Conservation (phyloP, 78 protist genomes). For the slime mould (Dictyostelium discoideum) region DNA sequence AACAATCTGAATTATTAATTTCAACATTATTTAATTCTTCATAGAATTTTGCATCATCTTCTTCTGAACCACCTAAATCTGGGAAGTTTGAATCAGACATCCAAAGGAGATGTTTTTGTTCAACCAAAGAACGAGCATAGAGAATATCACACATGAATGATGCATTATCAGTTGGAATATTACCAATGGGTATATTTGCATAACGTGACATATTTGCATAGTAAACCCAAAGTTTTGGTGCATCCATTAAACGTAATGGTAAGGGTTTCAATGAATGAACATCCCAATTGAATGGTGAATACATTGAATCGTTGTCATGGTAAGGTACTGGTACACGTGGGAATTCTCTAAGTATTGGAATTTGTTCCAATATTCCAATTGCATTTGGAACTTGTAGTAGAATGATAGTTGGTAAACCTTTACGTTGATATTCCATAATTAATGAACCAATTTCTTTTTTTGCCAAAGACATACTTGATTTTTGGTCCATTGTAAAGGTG, state of each 20-base stretch:
- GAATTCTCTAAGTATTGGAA: conserved; percentile 15
- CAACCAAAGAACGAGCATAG: conserved; percentile 70
- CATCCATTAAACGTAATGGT: conserved; percentile 3
- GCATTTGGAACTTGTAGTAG: neutral
- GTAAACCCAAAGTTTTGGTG: conserved; percentile 18
- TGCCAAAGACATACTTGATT: neutral
- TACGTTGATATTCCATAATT: conserved; percentile 18
- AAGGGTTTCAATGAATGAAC: conserved; percentile 58
- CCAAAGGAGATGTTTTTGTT: conserved; percentile 85
- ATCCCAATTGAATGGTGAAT: conserved; percentile 73
- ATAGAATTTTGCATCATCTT: conserved; percentile 86
- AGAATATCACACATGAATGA: conserved; percentile 62
- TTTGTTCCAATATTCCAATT: neutral
- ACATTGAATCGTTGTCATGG: conserved; percentile 40
- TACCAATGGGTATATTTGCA: conserved; percentile 91
- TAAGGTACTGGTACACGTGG: conserved; percentile 23
- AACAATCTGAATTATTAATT: conserved; percentile 75
- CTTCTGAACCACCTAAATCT: conserved; percentile 94
- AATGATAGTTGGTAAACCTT: conserved; percentile 38
- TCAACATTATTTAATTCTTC: conserved; percentile 61
- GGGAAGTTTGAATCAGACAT: conserved; percentile 79
- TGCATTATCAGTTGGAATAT: conserved; percentile 80
- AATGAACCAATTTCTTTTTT: neutral
- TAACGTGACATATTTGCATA: conserved; percentile 82
- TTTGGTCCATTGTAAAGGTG: neutral